A percentile compares a stretch with the other conserved stretches of the same genome.
Evolutionary conservation across 495 filamentous ascomycete genomes (phyloP).

Genomic region (Hyaloscypha bicolor): DNA sequence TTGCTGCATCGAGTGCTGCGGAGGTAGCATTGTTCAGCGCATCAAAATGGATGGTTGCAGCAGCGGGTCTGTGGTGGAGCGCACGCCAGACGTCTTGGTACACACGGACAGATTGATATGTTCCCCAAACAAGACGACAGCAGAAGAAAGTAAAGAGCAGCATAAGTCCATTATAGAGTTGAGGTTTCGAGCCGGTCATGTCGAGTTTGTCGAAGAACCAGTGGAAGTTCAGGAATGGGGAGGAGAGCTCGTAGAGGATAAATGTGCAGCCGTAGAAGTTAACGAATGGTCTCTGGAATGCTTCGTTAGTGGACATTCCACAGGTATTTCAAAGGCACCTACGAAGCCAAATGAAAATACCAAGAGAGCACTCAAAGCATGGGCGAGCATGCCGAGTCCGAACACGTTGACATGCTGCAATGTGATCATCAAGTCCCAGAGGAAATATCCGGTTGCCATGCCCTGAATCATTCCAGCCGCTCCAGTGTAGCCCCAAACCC

Average conservation of each 20-base stretch:
- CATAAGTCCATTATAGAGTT: constrained; percentile 85
- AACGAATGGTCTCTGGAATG: constrained; percentile 77
- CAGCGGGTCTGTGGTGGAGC: constrained; percentile 43
- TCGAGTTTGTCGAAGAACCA: constrained; percentile 99
- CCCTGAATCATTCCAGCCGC: constrained; percentile 79
- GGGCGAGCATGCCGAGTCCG: constrained; percentile 84
- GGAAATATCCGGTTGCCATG: constrained; percentile 90
- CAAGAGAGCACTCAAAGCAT: constrained; percentile 80
- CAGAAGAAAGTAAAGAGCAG: constrained; percentile 77
- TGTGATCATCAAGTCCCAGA: constrained; percentile 88
- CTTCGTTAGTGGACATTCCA: constrained; percentile 10
- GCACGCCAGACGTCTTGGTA: constrained; percentile 80
- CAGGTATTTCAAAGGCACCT: constrained; percentile 45
- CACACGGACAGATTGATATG: constrained; percentile 74
- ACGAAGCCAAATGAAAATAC: constrained; percentile 95
- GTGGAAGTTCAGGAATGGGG: constrained; percentile 93
- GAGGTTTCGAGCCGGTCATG: constrained; percentile 78
- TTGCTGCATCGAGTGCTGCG: constrained; percentile 31
- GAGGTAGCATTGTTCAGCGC: constrained; percentile 36
- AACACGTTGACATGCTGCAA: constrained; percentile 74
- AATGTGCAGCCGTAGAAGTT: constrained; percentile 92
- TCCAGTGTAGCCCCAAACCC: constrained; percentile 91
- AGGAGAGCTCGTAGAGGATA: constrained; percentile 97
- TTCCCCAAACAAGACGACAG: constrained; percentile 91
- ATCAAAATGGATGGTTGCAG: constrained; percentile 35